These are phyloP conservation scores for Mucor piriformis DNA, from an alignment of 371 early-diverging fungal genomes.

Conservation along the genomic window DNA sequence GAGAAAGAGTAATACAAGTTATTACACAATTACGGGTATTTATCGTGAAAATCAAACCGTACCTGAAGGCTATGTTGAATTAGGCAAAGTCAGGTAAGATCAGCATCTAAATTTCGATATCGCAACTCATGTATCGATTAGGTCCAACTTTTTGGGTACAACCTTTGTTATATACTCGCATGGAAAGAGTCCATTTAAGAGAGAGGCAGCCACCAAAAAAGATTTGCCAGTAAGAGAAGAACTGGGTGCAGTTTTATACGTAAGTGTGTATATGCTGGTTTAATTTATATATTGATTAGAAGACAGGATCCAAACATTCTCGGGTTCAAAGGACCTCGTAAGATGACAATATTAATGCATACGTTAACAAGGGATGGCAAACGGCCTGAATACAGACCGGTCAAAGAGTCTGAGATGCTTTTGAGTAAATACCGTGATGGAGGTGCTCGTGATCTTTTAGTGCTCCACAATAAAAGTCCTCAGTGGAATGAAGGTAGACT, in stretches of 20 bases:
- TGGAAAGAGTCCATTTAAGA: constrained; percentile 62
- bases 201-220: constrained; percentile 32
- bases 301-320: constrained; percentile 84
- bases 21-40: constrained; percentile 70
- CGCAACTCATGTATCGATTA: constrained; percentile 12
- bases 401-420: constrained; percentile 68
- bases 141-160: constrained; percentile 89
- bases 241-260: constrained; percentile 81
- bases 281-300: background rate
- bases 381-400: constrained; percentile 62
- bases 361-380: constrained; percentile 70
- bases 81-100: constrained; percentile 68
- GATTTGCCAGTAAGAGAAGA: constrained; percentile 66
- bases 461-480: constrained; percentile 88
- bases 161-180: constrained; percentile 78
- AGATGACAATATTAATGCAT: constrained; percentile 86
- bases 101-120: background rate
- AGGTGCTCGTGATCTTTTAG: constrained; percentile 65
- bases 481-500: constrained; percentile 87
- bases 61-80: constrained; percentile 30
- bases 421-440: constrained; percentile 63
- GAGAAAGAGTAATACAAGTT: constrained; percentile 69
- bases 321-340: constrained; percentile 91
- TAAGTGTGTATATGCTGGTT: constrained; percentile 29
- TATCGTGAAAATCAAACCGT: constrained; percentile 20